Percentiles rank a stretch among this genome's conserved stretches.
Conservation (phyloP, 768 basidiomycete genomes). For the Xerocomus brunneocitrinus region DNA sequence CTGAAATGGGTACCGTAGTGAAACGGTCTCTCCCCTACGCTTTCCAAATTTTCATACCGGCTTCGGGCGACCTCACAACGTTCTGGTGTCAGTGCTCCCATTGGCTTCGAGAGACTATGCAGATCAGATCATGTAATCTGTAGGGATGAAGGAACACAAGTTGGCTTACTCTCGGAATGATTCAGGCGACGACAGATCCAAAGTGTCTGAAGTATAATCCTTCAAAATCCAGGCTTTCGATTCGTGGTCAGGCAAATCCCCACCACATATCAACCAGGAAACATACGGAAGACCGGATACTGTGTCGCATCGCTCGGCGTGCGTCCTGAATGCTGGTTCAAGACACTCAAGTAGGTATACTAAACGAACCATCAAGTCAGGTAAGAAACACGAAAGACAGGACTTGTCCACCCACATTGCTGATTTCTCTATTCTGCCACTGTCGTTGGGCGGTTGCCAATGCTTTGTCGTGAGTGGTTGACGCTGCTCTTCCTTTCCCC, state of each 20-base stretch:
- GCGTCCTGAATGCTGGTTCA: constrained; percentile 89
- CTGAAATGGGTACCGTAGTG: constrained; percentile 95
- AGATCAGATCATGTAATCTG: not conserved
- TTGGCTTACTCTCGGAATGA: constrained; percentile 68
- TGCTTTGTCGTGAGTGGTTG: constrained; percentile 35
- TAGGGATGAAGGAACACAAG: not conserved
- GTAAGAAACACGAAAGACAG: not conserved
- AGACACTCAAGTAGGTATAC: constrained; percentile 85
- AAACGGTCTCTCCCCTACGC: constrained; percentile 84
- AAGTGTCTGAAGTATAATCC: constrained; percentile 70
- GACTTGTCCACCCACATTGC: constrained; percentile 57
- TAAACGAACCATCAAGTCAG: constrained; percentile 25
- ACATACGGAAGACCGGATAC: constrained; percentile 85
- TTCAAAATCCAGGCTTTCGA: constrained; percentile 77
- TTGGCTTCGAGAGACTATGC: constrained; percentile 74
- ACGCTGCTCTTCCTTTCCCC: constrained; percentile 13
- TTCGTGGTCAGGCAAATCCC: not conserved
- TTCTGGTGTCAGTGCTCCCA: constrained; percentile 81
- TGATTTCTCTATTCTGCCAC: constrained; percentile 90
- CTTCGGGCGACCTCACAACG: constrained; percentile 71
- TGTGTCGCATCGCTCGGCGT: constrained; percentile 95
- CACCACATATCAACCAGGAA: not conserved
- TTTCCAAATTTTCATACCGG: constrained; percentile 68
- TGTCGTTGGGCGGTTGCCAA: constrained; percentile 67
- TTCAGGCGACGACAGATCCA: constrained; percentile 59